These are phyloP conservation scores for Saccharomyces hybrid DNA, from an alignment of 1,139 yeast species.

Conservation along the genomic window DNA sequence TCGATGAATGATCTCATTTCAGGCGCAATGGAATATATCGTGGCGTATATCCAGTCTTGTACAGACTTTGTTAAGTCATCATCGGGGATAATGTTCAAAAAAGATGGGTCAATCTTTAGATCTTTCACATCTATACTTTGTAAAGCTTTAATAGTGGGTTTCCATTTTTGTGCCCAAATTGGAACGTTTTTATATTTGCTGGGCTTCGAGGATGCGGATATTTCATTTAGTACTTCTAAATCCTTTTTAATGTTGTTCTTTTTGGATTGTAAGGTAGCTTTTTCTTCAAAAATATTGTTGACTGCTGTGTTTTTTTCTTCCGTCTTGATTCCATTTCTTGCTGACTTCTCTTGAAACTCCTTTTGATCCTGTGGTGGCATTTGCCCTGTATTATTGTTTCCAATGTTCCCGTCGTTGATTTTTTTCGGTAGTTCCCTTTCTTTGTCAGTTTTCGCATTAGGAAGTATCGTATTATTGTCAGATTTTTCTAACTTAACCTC, in stretches of 20 bases:
- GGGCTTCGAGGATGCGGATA: slow-evolving; percentile 42
- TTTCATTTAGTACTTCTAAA: slow-evolving; percentile 24
- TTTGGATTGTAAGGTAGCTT: slow-evolving; percentile 26
- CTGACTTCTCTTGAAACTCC: not conserved
- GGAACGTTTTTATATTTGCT: slow-evolving; percentile 61
- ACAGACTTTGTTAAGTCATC: slow-evolving; percentile 75
- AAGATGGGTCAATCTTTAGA: slow-evolving; percentile 37
- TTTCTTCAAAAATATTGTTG: slow-evolving; percentile 28
- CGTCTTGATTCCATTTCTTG: not conserved
- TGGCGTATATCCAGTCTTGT: slow-evolving; percentile 86
- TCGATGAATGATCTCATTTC: slow-evolving; percentile 59
- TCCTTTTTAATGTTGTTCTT: slow-evolving; percentile 30
- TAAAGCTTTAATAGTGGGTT: slow-evolving; percentile 37
- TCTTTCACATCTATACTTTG: slow-evolving; percentile 29
- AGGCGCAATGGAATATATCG: slow-evolving; percentile 55
- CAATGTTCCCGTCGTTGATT: not conserved
- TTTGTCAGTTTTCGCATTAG: not conserved
- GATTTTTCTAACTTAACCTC: slow-evolving; percentile 2
- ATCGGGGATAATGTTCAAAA: slow-evolving; percentile 71
- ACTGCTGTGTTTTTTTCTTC: slow-evolving; percentile 9
- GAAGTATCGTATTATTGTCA: not conserved
- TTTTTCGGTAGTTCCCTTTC: not conserved
- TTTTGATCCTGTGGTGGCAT: slow-evolving; percentile 1
- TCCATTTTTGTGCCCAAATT: slow-evolving; percentile 76
- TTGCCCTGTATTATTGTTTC: not conserved